phyloP scores from a whole-genome alignment of 208 protist species.

The Vickermania spadyakhi region DNA sequence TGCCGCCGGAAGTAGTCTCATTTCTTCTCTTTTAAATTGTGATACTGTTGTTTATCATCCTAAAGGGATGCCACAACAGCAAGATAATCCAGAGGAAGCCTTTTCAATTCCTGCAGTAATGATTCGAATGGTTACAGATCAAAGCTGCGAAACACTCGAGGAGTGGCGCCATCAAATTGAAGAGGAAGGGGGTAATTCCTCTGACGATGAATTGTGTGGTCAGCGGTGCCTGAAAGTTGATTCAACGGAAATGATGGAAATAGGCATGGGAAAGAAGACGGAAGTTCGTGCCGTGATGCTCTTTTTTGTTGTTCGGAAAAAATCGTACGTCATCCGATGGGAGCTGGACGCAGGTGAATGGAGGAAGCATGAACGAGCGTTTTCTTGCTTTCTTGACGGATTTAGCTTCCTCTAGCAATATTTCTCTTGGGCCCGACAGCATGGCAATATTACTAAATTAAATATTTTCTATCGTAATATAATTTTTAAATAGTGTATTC shows the following conservation, averaged over 20 bases:
- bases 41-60: background rate
- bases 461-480: background rate
- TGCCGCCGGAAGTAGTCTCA: background rate
- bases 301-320: constrained; percentile 18
- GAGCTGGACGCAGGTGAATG: constrained; percentile 13
- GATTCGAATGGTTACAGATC: constrained; percentile 11
- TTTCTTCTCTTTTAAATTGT: background rate
- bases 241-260: constrained; percentile 21
- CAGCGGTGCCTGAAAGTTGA: constrained; percentile 18
- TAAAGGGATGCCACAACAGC: constrained; percentile 2
- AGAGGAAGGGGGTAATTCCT: constrained; percentile 8
- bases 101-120: constrained; percentile 17
- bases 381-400: constrained; percentile 17
- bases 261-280: constrained; percentile 15
- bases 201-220: constrained; percentile 11
- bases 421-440: background rate
- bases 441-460: background rate
- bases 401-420: background rate
- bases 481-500: background rate
- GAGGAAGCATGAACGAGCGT: constrained; percentile 18
- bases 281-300: constrained; percentile 18
- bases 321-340: constrained; percentile 22
- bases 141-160: constrained; percentile 15
- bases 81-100: constrained; percentile 4
- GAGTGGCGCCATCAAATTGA: constrained; percentile 20